Evolutionary conservation across 495 filamentous ascomycete species (phyloP), one percentile per base, ranked within the genome.

Genomic region (Aspergillus ostianus): DNA sequence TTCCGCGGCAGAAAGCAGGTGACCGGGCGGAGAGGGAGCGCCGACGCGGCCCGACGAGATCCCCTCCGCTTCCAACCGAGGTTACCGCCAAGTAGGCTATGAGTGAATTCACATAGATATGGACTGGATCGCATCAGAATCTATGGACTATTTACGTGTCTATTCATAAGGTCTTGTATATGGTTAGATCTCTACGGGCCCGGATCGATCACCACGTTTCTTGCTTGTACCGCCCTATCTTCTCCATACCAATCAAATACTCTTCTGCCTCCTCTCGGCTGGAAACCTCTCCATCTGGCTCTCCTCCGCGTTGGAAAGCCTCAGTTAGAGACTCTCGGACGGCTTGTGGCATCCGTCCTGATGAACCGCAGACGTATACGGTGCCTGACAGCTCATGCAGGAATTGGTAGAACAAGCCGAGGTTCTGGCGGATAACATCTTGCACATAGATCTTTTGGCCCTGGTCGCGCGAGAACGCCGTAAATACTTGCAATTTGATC

Each of bases 371-470:
- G 12, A 98, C 81, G 71, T 85, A 90, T 3, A 92, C 77, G 3
- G 84, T 77, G 0, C 85, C 90, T 0, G 70, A 57, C 26, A 74
- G 57, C 29, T 77, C 71, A 53, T 80, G 69, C 12, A 97, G 67
- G 29, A 86, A 67, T 4, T 80, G 66, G 64, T 82, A 87, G 5
- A 97, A 80, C 27, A 80, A 62, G 9, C 59, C 46, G 0, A 79
- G 81, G 18, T 91, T 74, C 65, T 85, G 73, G 0, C 86, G 82
- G 49, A 99, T 84, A 4, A 87, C 74, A 70, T 97, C 85, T 67
- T 99, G 94, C 10, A 99, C 93, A 66, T 99, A 99, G 27, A 89
- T 70, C 73, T 96, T 96, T 59, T 85, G 77, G 30, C 72, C 70
- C 70, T 90, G 85, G 62, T 91, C 86, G 3, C 94, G 77, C 1